Evolutionary conservation across 2,329 filamentous ascomycete species (phyloP), one percentile per base, ranked within the genome.

Genomic region (Chlorencoelia australis): DNA sequence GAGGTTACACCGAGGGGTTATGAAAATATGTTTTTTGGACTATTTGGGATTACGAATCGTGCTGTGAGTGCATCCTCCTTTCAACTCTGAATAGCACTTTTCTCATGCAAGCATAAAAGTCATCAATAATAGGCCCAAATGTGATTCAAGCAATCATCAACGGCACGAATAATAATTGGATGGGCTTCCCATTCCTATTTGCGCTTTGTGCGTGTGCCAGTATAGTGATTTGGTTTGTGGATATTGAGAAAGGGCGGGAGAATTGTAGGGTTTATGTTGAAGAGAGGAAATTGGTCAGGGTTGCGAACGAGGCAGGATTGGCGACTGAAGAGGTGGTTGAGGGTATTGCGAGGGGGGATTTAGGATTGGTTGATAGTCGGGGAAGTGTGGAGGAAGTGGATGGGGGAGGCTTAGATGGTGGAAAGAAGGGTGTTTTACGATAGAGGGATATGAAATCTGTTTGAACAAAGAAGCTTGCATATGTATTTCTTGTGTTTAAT

Each of bases 121-220:
- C 60, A 14, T 62, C 59, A 2, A 62, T 64, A 15, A 62, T 65
- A 29, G 61, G 60, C 0, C 62, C 60, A 8, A 62, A 62, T 28
- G 60, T 64, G 19, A 56, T 63, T 9, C 60, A 64, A 45, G 62
- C 59, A 3, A 64, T 64, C 17, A 61, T 64, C 33, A 62, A 64
- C 32, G 34, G 51, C 20, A 59, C 59, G 0, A 56, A 58, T 18
- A 64, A 63, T 26, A 61, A 60, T 21, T 63, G 60, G 60, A 61
- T 61, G 55, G 60, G 60, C 4, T 65, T 63, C 33, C 61, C 59
- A 4, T 65, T 65, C 28, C 43, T 64, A 1, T 63, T 63, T 36
- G 49, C 58, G 1, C 48, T 64, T 3, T 62, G 59, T 21, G 30
- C 50, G 1, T 51, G 46, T 5, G 60, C 62, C 1, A 61, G 58